Evolutionary conservation across 257 asterid genomes (phyloP), one percentile per base, ranked within the genome.

Genomic region (Solanum etuberosum): DNA sequence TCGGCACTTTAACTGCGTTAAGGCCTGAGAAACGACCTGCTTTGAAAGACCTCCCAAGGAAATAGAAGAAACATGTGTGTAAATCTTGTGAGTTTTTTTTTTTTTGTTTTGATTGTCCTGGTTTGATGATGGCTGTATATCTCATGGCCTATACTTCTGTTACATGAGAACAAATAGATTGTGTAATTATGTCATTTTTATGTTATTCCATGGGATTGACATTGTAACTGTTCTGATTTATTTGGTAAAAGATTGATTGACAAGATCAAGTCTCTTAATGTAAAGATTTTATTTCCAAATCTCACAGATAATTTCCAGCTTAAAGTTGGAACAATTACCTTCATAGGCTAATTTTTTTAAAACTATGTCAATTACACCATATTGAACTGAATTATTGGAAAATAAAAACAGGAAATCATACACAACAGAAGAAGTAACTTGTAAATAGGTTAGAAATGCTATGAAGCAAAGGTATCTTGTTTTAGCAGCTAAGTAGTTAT

Each of bases 11-110:
- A 84, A 92, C 97, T 63, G 73, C 89, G 42, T 83, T 21, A 34
- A 93, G 96, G 86, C 92, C 95, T n/a, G 91, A 91, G n/a, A 94
- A 91, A 68, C 91, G 97, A 37, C 86, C 84, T 83, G 93, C 98
- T 43, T 86, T 94, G 90, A 91, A 91, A 87, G 91, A 91, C 83
- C 89, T 92, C 57, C 84, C 42, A 13, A 40, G 90, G 90, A 88
- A 89, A 80, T 94, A 91, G 90, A 51, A 42, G 83, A 15, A n/a
- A 18, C 23, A 31, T 10, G 15, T 59, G 21, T 25, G 73, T 46
- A 68, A 7, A 6, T 10, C 42, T 11, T 74, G 35, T 23, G 27
- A 13, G 2, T 20, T 51, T 82, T 81, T 38, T 29, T 21, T 10
- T 72, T 10, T 80, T 20, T 43, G 25, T 10, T 80, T 27, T 9